A percentile compares a stretch with the other conserved stretches of the same genome.
These are phyloP conservation scores for Crotalaria pallida DNA, from an alignment of 306 rosid genomes.

Conservation along the genomic window DNA sequence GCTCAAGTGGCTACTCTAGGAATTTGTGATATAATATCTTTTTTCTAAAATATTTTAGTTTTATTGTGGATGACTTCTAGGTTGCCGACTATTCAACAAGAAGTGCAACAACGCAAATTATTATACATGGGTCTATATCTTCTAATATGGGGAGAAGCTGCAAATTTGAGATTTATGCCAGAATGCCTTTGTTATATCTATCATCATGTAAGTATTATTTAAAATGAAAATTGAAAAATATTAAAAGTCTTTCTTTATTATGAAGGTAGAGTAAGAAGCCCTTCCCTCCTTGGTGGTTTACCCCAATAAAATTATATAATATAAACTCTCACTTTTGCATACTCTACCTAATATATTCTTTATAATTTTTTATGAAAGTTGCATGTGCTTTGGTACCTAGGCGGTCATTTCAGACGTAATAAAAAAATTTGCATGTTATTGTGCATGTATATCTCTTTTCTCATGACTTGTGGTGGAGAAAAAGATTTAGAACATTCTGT, in stretches of 20 bases:
- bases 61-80: slow-evolving; percentile 34
- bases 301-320: background rate
- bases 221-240: background rate
- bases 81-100: slow-evolving; percentile 96
- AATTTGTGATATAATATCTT: background rate
- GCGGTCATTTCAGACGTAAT: background rate
- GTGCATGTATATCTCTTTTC: background rate
- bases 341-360: background rate
- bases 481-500: background rate
- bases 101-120: slow-evolving; percentile 87
- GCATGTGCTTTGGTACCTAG: background rate
- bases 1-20: background rate
- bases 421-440: background rate
- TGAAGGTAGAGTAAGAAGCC: background rate
- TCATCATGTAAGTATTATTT: slow-evolving; percentile 69
- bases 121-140: slow-evolving; percentile 95
- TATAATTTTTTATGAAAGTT: slow-evolving; percentile 2
- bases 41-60: slow-evolving; percentile 10
- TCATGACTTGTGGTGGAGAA: background rate
- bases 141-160: slow-evolving; percentile 99
- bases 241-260: background rate
- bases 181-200: slow-evolving; percentile 98
- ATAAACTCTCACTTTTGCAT: background rate
- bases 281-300: background rate
- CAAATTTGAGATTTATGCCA: slow-evolving; percentile 98